Evolutionary conservation across 306 rosid species (phyloP), one percentile per base, ranked within the genome.

Genomic region (Argentina anserina): DNA sequence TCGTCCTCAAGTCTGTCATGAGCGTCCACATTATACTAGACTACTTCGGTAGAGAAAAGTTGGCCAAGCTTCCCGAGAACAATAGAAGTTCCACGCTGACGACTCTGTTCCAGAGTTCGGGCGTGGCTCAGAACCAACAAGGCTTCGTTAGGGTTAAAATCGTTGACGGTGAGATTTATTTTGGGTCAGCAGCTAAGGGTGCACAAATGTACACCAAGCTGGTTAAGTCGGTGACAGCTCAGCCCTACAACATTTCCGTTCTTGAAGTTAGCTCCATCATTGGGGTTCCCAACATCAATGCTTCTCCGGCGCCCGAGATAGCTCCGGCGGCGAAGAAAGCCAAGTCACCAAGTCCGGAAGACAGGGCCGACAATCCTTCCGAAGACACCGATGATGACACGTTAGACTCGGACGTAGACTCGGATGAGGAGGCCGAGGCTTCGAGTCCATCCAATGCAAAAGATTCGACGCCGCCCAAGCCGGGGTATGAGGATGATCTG

Each of bases 161-260:
- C 1, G 6, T 82, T n/a, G 46, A 84, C 20, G 89, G 90, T 0
- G 85, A 79, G 33, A 26, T 82, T 0, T 81, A 79, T 0, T 86
- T 90, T 6, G 77, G 81, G 0, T 81, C 97, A 0, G 90, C 85
- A 1, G 81, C 9, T 1, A 18, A 58, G 2, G 86, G 87, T 4
- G 53, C 83, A 0, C 20, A 60, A 0, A 0, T 40, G 7, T 14
- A 67, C 28, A 0, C 77, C 3, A 42, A 46, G 18, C 61, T 90
- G 18, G 86, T 87, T 20, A 67, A 15, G 25, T 62, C 84, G 13
- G 83, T 87, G 6, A 56, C 15, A 0, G 11, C 81, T n/a, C 61
- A 81, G 67, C 84, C 89, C 4, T 79, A 79, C 70, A 83, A 82
- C 50, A 64, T 91, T 64, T 86, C 91, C 36, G 71, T 89, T 4